These are phyloP conservation scores for Fusarium heterosporum DNA, from an alignment of 2,329 filamentous ascomycete genomes.

Conservation along the genomic window DNA sequence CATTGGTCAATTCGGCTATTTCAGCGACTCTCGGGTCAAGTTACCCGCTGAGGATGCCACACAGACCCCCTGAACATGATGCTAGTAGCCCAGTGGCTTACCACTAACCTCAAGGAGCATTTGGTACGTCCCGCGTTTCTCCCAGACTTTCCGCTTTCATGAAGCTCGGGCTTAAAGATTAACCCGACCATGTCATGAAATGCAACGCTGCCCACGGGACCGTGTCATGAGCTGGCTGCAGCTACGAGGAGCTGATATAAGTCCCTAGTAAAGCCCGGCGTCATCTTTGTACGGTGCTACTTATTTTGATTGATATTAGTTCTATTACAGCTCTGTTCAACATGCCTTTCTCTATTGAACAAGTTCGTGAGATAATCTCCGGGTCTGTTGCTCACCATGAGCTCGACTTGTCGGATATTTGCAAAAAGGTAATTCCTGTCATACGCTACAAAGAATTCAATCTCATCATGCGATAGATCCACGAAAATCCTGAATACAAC, in stretches of 20 bases:
- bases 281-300: background rate
- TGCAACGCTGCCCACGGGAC: no score
- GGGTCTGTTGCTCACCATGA: constrained; percentile 26
- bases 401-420: constrained; percentile 28
- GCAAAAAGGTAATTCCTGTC: constrained; percentile 21
- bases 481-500: constrained; percentile 30
- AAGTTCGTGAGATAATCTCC: constrained; percentile 26
- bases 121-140: background rate
- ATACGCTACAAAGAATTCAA: accelerated
- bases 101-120: background rate
- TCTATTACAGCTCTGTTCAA: background rate
- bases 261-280: background rate
- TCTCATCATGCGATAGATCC: background rate
- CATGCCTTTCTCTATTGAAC: background rate
- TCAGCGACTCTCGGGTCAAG: background rate
- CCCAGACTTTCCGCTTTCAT: constrained; percentile 1
- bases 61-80: constrained; percentile 4
- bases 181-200: background rate
- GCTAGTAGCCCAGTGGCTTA: background rate
- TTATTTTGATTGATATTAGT: background rate
- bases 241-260: constrained; percentile 17
- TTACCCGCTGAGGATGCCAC: constrained; percentile 1
- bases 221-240: background rate
- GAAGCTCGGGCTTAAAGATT: background rate
- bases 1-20: constrained; percentile 38